A percentile compares a stretch with the other conserved stretches of the same genome.
Conservation (phyloP, 2,329 filamentous ascomycete genomes). For the Colletotrichum eleusines region DNA sequence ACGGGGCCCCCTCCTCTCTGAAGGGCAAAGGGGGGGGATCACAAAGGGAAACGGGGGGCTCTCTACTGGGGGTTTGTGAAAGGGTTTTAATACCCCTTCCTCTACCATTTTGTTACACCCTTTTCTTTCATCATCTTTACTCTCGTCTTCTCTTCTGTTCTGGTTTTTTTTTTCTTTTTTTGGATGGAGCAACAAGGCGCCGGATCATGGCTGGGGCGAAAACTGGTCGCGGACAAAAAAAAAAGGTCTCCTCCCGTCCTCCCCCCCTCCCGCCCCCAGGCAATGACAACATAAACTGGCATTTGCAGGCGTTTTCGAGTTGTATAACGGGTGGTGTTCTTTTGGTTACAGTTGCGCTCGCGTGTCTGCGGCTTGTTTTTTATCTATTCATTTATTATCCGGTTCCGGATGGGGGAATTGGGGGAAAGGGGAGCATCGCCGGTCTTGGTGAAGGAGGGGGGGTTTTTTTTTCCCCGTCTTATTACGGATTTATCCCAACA, state of each 20-base stretch:
- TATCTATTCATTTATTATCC: not conserved
- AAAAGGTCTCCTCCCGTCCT: no score
- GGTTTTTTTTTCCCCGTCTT: not conserved
- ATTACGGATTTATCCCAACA: conserved; percentile 2
- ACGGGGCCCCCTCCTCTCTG: not conserved
- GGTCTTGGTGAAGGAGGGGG: not conserved
- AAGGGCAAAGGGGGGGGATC: not conserved
- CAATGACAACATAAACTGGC: conserved; percentile 39
- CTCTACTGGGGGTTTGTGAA: no score
- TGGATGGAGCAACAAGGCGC: conserved; percentile 33
- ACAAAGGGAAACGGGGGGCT: not conserved
- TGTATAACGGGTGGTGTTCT: not conserved
- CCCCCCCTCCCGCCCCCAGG: not conserved
- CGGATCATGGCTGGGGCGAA: no score
- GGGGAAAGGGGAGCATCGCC: not conserved
- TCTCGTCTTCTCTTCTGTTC: not conserved
- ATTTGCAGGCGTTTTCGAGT: conserved; percentile 40
- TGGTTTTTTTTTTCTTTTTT: not conserved
- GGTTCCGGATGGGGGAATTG: no score
- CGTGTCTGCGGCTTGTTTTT: not conserved
- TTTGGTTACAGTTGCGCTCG: not conserved
- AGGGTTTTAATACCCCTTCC: not conserved
- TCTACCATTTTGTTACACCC: no score
- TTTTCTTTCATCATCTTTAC: no score
- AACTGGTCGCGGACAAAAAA: conserved; percentile 31